Evolutionary conservation across 1,139 yeast genomes (phyloP).

Genomic region (Williopsis jadinii): DNA sequence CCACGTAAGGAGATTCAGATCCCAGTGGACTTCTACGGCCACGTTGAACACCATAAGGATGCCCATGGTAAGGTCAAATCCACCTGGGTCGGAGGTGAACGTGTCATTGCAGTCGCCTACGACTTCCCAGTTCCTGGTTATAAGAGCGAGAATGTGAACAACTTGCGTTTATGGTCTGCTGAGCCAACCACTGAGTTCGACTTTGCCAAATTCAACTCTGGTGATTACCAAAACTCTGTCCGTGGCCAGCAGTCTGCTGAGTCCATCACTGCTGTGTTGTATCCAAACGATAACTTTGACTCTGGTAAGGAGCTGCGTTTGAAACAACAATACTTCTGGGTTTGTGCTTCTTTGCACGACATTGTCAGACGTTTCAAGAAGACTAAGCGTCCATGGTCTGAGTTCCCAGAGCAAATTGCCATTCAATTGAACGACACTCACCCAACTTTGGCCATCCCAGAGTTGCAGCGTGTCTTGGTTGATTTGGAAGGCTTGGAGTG

Average conservation of each 20-base stretch:
- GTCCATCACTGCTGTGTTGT: constrained; percentile 83
- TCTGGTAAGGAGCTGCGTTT: constrained; percentile 88
- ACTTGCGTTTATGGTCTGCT: constrained; percentile 86
- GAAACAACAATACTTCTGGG: constrained; percentile 97
- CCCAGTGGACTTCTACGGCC: constrained; percentile 90
- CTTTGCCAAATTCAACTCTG: constrained; percentile 84
- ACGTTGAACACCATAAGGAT: constrained; percentile 56
- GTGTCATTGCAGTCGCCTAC: constrained; percentile 85
- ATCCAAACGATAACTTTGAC: constrained; percentile 89
- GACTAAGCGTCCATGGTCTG: constrained; percentile 69
- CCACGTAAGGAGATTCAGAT: constrained; percentile 81
- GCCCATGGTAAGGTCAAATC: constrained; percentile 43
- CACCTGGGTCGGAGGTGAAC: constrained; percentile 83
- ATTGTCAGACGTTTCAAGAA: constrained; percentile 87
- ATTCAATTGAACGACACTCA: constrained; percentile 95
- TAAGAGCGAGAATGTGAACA: constrained; percentile 77
- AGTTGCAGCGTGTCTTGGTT: constrained; percentile 77
- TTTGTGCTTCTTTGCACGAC: constrained; percentile 87
- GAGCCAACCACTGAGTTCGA: constrained; percentile 90
- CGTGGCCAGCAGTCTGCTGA: constrained; percentile 83
- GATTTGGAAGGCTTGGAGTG: constrained; percentile 78
- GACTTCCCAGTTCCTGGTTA: constrained; percentile 94
- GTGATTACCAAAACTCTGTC: constrained; percentile 85
- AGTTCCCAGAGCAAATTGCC: constrained; percentile 80
- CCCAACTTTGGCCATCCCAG: constrained; percentile 89